phyloP scores from a whole-genome alignment of 352 stramenopile species.

The Phytophthora pseudosyringae region DNA sequence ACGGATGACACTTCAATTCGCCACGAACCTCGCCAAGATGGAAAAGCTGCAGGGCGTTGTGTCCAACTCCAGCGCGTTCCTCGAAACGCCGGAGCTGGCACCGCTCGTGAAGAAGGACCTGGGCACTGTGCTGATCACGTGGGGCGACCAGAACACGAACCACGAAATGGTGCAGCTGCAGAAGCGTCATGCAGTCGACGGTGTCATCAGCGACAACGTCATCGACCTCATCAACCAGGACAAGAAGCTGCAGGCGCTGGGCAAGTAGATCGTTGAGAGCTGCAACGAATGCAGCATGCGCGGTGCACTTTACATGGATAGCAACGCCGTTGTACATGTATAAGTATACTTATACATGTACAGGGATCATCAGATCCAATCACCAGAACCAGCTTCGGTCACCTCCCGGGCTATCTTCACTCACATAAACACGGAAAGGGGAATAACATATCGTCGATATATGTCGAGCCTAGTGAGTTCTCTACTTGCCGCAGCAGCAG shows the following conservation, averaged over 20 bases:
- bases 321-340: background rate
- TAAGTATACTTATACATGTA: background rate
- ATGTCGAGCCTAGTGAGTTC: slow-evolving; percentile 12
- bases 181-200: slow-evolving; percentile 72
- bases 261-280: slow-evolving; percentile 14
- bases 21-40: slow-evolving; percentile 64
- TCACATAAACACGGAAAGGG: background rate
- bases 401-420: background rate
- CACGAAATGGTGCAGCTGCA: slow-evolving; percentile 73
- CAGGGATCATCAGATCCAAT: background rate
- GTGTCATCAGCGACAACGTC: slow-evolving; percentile 86
- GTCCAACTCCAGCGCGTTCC: slow-evolving; percentile 74
- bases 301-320: background rate
- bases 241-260: slow-evolving; percentile 36
- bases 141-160: slow-evolving; percentile 85
- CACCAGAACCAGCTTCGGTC: too few species aligned
- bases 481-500: background rate
- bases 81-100: slow-evolving; percentile 58
- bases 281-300: background rate
- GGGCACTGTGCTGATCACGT: slow-evolving; percentile 61
- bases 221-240: slow-evolving; percentile 71
- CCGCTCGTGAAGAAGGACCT: slow-evolving; percentile 57
- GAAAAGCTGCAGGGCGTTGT: slow-evolving; percentile 76
- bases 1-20: slow-evolving; percentile 71
- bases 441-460: slow-evolving; percentile 15